These are phyloP conservation scores for Neckera pumila DNA, from an alignment of 225 moss, liverwort and hornwort genomes.

Conservation along the genomic window DNA sequence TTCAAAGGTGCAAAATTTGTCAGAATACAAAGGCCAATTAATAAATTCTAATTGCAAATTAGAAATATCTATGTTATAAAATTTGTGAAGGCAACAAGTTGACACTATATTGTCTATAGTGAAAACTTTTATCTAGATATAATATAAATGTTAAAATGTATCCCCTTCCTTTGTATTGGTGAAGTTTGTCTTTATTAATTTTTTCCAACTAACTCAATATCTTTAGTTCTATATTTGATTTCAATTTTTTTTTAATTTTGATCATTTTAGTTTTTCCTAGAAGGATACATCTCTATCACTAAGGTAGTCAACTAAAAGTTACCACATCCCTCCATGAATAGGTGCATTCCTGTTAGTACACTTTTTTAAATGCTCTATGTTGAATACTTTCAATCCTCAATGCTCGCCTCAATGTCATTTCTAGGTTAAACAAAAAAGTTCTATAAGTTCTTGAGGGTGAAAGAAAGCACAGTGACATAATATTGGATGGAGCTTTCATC, in stretches of 20 bases:
- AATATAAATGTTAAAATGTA: neutral
- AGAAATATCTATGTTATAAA: neutral
- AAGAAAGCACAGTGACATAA: too few relatives aligned
- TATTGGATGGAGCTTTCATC: neutral
- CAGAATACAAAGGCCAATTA: too few relatives aligned
- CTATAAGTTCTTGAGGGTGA: neutral
- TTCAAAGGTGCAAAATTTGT: neutral
- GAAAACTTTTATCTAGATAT: fast-evolving
- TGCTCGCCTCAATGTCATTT: too few relatives aligned
- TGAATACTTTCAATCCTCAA: neutral
- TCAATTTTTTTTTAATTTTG: neutral
- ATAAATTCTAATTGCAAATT: neutral
- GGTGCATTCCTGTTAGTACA: neutral
- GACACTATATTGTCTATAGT: neutral
- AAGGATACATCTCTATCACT: neutral
- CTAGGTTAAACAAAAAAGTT: neutral
- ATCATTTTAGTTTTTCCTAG: fast-evolving
- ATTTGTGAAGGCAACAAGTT: neutral
- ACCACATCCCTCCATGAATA: neutral
- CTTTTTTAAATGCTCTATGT: neutral
- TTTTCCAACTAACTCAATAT: fast-evolving
- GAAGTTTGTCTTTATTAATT: neutral
- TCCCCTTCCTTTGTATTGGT: neutral
- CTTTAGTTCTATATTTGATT: neutral
- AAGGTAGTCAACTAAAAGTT: neutral